phyloP scores from a whole-genome alignment of 768 basidiomycete genomes.

The Amanita polypyramis region DNA sequence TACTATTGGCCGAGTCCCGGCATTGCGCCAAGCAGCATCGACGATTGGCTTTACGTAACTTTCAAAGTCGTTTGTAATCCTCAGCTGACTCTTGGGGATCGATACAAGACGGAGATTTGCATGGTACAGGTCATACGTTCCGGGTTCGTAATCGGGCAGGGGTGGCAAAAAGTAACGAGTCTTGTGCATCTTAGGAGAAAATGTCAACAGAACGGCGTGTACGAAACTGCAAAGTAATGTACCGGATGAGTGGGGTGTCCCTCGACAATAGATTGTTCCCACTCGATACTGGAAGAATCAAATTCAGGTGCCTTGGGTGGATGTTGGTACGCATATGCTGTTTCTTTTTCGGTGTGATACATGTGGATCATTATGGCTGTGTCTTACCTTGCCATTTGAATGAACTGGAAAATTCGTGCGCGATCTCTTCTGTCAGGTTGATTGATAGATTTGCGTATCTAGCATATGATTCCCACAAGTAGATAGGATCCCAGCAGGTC shows the following conservation, averaged over 20 bases:
- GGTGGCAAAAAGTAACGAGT: constrained; percentile 42
- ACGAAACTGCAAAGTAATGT: constrained; percentile 8
- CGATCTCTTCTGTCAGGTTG: constrained; percentile 28
- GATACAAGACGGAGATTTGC: constrained; percentile 38
- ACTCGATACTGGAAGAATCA: constrained; percentile 37
- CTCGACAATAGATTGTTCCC: constrained; percentile 54
- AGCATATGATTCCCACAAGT: constrained; percentile 35
- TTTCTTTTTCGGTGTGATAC: background rate
- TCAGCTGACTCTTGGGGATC: constrained; percentile 29
- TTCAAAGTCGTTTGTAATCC: constrained; percentile 44
- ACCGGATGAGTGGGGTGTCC: constrained; percentile 54
- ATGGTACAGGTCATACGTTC: constrained; percentile 37
- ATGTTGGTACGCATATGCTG: constrained; percentile 38
- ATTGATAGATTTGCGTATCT: constrained; percentile 24
- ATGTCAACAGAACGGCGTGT: background rate
- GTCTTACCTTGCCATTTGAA: constrained; percentile 42
- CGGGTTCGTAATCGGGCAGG: constrained; percentile 32
- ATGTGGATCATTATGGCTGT: background rate
- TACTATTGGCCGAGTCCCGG: constrained; percentile 23
- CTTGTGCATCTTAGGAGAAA: constrained; percentile 42
- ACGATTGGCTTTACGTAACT: constrained; percentile 28
- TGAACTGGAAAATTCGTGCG: constrained; percentile 36
- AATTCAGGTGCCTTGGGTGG: constrained; percentile 36
- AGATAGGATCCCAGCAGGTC: constrained; percentile 23
- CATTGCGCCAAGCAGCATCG: constrained; percentile 25